phyloP scores from a whole-genome alignment of 352 stramenopile species.

The Globisporangium spinosum region DNA sequence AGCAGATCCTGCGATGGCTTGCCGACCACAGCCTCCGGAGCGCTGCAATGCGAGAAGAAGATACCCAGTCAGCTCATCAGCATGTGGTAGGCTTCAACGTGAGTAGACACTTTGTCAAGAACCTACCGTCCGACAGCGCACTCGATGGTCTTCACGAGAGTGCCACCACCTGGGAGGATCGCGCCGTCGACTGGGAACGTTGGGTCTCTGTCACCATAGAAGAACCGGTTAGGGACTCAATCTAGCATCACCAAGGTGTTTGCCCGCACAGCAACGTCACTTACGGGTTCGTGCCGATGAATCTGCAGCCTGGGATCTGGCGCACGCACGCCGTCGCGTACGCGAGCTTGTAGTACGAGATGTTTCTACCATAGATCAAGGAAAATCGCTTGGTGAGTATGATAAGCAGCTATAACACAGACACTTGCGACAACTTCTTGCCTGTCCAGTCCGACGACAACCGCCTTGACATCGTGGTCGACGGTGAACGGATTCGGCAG shows the following conservation, averaged over 20 bases:
- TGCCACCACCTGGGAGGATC: conserved; percentile 70
- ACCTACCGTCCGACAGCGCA: conserved; percentile 61
- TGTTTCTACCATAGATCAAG: conserved; percentile 30
- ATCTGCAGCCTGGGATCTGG: conserved; percentile 68
- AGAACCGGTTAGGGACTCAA: background rate
- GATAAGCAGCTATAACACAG: background rate
- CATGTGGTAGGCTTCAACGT: background rate
- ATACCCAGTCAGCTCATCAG: background rate
- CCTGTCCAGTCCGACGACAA: conserved; percentile 81
- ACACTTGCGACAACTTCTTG: conserved; percentile 13
- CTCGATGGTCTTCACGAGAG: conserved; percentile 66
- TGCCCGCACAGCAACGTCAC: conserved; percentile 10
- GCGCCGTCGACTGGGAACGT: conserved; percentile 74
- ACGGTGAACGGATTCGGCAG: conserved; percentile 65
- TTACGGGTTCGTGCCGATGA: conserved; percentile 83
- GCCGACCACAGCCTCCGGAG: conserved; percentile 68
- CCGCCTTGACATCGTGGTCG: conserved; percentile 64
- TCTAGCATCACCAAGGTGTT: background rate
- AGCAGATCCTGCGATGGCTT: conserved; percentile 84
- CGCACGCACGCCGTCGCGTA: conserved; percentile 71
- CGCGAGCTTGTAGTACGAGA: conserved; percentile 86
- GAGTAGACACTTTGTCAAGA: background rate
- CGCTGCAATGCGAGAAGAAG: conserved; percentile 25
- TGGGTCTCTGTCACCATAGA: conserved; percentile 37
- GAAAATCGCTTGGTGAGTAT: background rate